Base-by-base conservation (phyloP, 257 asterid genomes). In the Avicennia marina region DNA sequence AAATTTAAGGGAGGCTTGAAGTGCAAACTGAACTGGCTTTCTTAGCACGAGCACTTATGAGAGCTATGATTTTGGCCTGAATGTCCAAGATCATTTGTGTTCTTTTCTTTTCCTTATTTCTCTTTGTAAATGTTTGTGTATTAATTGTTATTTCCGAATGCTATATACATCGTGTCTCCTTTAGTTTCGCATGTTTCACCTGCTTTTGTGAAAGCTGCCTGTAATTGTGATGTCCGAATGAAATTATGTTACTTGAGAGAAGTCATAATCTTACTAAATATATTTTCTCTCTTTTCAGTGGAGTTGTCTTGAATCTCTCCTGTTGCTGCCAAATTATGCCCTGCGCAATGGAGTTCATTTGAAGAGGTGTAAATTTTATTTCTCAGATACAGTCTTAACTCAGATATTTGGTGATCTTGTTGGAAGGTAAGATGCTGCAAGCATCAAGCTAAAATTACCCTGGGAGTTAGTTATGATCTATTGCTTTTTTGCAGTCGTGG, bases 251-350 rank as follows among this genome's bases (percentile, higher is more conserved):
- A n/a, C n/a, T n/a, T n/a, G n/a, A n/a, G n/a, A 13, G 54, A 62
- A 18, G 36, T 53, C 36, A 34, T 45, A 43, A 31, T 55, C 50
- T 65, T 68, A 56, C 60, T 54, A 31, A 46, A 56, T 40, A 17
- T 54, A 31, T 60, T 47, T 49, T 73, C 22, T 54, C 40, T 71
- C 63, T 47, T 40, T 61, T 68, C 83, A 85, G 88, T 90, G 98
- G 98, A 75, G 75, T 75, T 84, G 98, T 77, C 73, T 83, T 27
- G 96, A 90, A 64, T 76, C 75, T 53, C 67, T 90, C 17, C 63
- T 87, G 72, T 80, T 81, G 42, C 65, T 87, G 46, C 84, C 94
- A 39, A 75, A 75, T 18, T 69, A 54, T 74, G 82, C 81, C 29
- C 75, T 52, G 49, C 19, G 47, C 66, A 67, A 72, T 57, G 83